phyloP scores from a whole-genome alignment of 2,329 filamentous ascomycete genomes.

The Neofusicoccum umdonicola region DNA sequence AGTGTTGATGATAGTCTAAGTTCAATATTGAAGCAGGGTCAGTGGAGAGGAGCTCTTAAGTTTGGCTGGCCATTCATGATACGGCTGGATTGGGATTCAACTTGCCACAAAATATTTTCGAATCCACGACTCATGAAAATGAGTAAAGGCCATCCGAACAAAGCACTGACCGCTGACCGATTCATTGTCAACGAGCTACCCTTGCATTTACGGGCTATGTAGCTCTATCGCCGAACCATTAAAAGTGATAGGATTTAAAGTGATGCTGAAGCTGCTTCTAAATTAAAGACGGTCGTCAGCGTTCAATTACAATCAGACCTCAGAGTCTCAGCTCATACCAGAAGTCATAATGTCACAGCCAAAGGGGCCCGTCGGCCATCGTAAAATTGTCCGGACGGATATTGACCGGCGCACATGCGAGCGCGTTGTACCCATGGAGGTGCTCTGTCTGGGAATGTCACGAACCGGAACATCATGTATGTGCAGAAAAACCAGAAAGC shows the following conservation, averaged over 20 bases:
- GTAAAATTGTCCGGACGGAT: not conserved
- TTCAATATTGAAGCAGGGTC: too few species aligned
- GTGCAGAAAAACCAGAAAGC: slow-evolving; percentile 23
- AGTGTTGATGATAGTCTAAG: too few species aligned
- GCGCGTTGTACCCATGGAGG: slow-evolving; percentile 24
- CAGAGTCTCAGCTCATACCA: not conserved
- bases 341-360: not conserved
- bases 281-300: not conserved
- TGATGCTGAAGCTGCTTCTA: not conserved
- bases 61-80: too few species aligned
- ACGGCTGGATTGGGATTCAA: too few species aligned
- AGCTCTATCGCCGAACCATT: not conserved
- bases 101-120: too few species aligned
- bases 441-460: slow-evolving; percentile 36
- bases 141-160: not conserved
- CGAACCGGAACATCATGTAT: slow-evolving; percentile 30
- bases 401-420: not conserved
- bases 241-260: not conserved
- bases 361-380: not conserved
- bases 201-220: not conserved
- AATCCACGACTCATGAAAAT: too few species aligned
- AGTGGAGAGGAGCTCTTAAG: too few species aligned
- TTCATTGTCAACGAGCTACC: not conserved
- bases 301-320: not conserved
- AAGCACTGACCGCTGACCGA: not conserved